Conservation (phyloP, 2,329 filamentous ascomycete genomes). For the Fusarium scirpi region DNA sequence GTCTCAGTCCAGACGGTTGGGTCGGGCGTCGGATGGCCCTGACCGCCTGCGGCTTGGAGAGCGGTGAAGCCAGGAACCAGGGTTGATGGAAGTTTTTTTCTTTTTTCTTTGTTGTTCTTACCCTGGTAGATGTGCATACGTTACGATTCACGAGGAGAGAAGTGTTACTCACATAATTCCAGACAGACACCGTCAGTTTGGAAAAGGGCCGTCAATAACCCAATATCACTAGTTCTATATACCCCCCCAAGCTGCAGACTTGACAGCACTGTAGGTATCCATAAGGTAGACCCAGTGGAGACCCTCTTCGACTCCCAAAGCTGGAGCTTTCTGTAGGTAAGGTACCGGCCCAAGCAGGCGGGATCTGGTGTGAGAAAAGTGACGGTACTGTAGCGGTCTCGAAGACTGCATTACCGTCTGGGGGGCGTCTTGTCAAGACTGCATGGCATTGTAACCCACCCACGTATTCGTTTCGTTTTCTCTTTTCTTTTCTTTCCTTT, state of each 20-base stretch:
- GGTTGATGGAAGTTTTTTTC: conserved; percentile 15
- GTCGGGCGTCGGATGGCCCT: conserved; percentile 35
- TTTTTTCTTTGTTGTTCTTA: neutral
- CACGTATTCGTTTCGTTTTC: conserved; percentile 26
- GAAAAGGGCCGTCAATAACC: neutral
- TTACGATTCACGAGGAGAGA: neutral
- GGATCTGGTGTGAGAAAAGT: conserved; percentile 42
- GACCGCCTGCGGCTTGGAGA: conserved; percentile 34
- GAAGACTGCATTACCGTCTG: conserved; percentile 18
- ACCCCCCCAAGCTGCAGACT: conserved; percentile 25
- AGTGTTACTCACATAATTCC: neutral
- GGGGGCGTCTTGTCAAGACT: conserved; percentile 8
- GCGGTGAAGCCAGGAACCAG: conserved; percentile 41
- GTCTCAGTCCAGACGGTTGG: conserved; percentile 38
- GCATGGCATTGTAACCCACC: conserved; percentile 19
- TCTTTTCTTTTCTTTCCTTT: neutral
- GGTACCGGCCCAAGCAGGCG: conserved; percentile 47
- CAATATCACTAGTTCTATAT: conserved; percentile 1
- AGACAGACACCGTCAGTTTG: neutral
- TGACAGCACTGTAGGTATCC: conserved; percentile 24
- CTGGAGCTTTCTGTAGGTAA: conserved; percentile 41
- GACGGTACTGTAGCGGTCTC: conserved; percentile 26
- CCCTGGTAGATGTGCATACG: neutral
- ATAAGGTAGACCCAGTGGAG: conserved; percentile 20
- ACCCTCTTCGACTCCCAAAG: neutral